These are phyloP conservation scores for Mayamaea pseudoterrestris DNA, from an alignment of 108 stramenopile species.

Conservation along the genomic window DNA sequence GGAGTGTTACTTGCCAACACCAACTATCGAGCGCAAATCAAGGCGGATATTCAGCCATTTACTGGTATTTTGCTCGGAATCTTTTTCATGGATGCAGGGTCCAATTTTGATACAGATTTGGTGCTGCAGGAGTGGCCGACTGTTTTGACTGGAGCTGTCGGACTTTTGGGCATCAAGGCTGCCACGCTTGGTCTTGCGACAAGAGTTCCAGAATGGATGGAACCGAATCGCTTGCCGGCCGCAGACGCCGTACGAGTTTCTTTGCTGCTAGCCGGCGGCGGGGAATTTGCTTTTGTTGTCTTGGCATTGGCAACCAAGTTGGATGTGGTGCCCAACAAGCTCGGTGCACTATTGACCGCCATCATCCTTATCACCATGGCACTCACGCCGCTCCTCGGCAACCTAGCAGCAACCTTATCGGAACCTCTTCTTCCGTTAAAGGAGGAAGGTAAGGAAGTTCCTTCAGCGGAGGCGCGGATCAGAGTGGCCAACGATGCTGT, in stretches of 20 bases:
- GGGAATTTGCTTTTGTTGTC: constrained; percentile 69
- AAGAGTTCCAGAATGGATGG: constrained; percentile 36
- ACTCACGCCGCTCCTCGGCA: constrained; percentile 55
- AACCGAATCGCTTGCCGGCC: constrained; percentile 33
- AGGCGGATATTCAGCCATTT: constrained; percentile 65
- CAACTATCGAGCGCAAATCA: constrained; percentile 63
- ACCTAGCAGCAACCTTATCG: constrained; percentile 28
- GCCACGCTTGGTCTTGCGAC: constrained; percentile 24
- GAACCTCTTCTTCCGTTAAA: constrained; percentile 2
- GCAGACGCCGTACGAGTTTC: constrained; percentile 40
- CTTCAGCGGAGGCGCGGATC: constrained; percentile 2
- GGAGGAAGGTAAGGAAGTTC: constrained; percentile 4
- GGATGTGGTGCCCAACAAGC: constrained; percentile 36
- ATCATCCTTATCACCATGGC: constrained; percentile 65
- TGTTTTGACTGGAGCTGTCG: constrained; percentile 38
- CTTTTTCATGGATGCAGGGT: constrained; percentile 71
- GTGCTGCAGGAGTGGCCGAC: constrained; percentile 39
- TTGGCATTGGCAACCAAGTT: constrained; percentile 47
- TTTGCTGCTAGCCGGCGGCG: constrained; percentile 47
- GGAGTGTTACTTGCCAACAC: constrained; percentile 68
- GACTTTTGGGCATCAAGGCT: constrained; percentile 16
- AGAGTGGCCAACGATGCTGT: constrained; percentile 47
- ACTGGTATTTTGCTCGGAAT: constrained; percentile 63
- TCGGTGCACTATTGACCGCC: constrained; percentile 43
- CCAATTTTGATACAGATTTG: constrained; percentile 43